Percentiles rank a stretch among this genome's conserved stretches.
Conservation (phyloP, 768 basidiomycete genomes). For the Lentinula boryana region DNA sequence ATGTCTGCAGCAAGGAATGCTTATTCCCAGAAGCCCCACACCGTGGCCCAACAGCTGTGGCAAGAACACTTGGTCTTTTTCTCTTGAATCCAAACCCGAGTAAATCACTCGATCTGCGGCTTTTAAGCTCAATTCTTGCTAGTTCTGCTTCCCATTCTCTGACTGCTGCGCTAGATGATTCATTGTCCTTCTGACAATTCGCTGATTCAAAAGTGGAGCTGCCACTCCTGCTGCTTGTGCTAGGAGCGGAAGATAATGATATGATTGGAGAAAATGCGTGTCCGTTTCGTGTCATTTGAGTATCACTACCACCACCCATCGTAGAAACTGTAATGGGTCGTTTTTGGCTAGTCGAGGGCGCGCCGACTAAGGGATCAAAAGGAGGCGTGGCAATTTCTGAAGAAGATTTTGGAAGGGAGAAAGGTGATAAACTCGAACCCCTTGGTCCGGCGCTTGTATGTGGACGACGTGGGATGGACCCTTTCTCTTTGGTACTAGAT, state of each 20-base stretch:
- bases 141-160: slow-evolving; percentile 79
- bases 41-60: not conserved
- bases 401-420: slow-evolving; percentile 11
- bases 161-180: slow-evolving; percentile 16
- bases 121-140: slow-evolving; percentile 59
- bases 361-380: not conserved
- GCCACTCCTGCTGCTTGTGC: not conserved
- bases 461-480: slow-evolving; percentile 40
- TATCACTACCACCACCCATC: not conserved
- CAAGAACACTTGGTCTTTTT: slow-evolving; percentile 6
- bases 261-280: slow-evolving; percentile 1
- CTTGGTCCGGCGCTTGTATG: slow-evolving; percentile 73
- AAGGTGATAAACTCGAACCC: slow-evolving; percentile 37
- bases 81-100: slow-evolving; percentile 36
- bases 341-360: not conserved
- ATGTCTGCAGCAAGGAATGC: not conserved
- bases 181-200: not conserved
- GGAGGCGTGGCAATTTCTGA: not conserved
- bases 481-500: slow-evolving; percentile 17
- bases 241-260: not conserved
- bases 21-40: not conserved
- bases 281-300: not conserved
- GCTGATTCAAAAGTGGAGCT: not conserved
- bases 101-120: slow-evolving; percentile 44
- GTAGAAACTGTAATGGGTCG: not conserved